Evolutionary conservation across 768 basidiomycete genomes (phyloP).

Genomic region (Botryobasidium botryosum): DNA sequence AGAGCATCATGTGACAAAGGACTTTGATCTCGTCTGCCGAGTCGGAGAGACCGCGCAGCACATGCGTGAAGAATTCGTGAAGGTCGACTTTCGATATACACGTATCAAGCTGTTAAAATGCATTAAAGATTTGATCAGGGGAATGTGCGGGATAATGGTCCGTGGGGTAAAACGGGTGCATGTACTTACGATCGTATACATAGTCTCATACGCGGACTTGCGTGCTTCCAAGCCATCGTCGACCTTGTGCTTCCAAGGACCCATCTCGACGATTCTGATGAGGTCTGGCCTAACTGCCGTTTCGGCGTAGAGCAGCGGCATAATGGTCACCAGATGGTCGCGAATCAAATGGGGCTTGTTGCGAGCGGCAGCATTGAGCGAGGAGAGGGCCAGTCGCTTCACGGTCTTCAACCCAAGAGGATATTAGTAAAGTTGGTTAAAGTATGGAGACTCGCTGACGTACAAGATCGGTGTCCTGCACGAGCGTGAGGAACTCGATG

Average conservation of each 20-base stretch:
- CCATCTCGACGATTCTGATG: conserved; percentile 88
- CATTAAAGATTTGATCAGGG: not conserved
- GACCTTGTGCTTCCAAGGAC: conserved; percentile 91
- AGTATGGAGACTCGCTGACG: conserved; percentile 15
- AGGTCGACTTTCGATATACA: conserved; percentile 79
- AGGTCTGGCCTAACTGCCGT: conserved; percentile 62
- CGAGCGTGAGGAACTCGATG: conserved; percentile 78
- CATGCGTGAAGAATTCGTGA: conserved; percentile 63
- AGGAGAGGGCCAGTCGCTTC: conserved; percentile 73
- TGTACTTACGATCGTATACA: conserved; percentile 71
- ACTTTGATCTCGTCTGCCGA: conserved; percentile 96
- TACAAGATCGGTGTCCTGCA: conserved; percentile 80
- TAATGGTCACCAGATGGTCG: conserved; percentile 57
- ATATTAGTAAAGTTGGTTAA: conserved; percentile 3
- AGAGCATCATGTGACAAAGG: conserved; percentile 87
- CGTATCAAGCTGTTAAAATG: conserved; percentile 54
- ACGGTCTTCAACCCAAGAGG: conserved; percentile 42
- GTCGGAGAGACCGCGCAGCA: conserved; percentile 71
- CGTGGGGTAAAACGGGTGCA: not conserved
- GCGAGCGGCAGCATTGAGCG: conserved; percentile 86
- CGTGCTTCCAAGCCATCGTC: conserved; percentile 93
- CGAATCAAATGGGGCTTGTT: conserved; percentile 85
- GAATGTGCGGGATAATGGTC: not conserved
- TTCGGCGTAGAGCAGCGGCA: conserved; percentile 76
- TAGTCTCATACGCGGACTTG: conserved; percentile 94